Evolutionary conservation across 169 alveolate genomes (phyloP), one percentile per base, ranked within the genome.

Genomic region (Eimeria sp.): DNA sequence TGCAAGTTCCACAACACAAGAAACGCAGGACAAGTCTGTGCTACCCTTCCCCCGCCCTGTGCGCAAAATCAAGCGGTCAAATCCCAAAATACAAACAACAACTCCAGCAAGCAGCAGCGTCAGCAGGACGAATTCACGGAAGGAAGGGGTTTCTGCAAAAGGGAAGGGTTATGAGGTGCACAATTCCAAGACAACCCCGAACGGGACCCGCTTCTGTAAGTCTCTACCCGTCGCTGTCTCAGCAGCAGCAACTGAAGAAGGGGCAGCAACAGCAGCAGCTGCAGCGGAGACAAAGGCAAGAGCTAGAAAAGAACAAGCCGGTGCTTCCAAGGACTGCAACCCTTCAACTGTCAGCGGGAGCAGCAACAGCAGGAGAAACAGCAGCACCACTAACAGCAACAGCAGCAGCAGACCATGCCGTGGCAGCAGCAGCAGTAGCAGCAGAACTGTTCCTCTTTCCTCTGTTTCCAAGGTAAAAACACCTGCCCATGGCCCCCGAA

Each of bases 1-100:
- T 5, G 47, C 70, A 14, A 67, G 49, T 7, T 34, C 40, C 40
- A 13, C 89, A 22, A 22, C 40, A 25, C 70, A 63, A 34, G 70
- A 9, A 49, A 27, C 40, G 2, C 45, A 47, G 20, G 40, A 43
- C n/a, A 67, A 40, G 10, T 54, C 63, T 7, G 89, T 58, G 11
- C 67, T 80, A 18, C 67, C 89, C 47, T n/a, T 80, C n/a, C 89
- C 89, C 67, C 89, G 89, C 40, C 72, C 89, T 5, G 89, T 63
- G 6, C 11, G 89, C n/a, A 80, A 51, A 49, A 2, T 80, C 70
- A 80, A 51, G n/a, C 89, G 51, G 25, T 34, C 45, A 80, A n/a
- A 4, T 20, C 67, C 63, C 14, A 51, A 80, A 16, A 45, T 58
- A 43, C 51, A 11, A 43, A 40, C 63, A 25, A 16, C 45, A 49